Evolutionary conservation across 441 rosid genomes (phyloP).

Genomic region (Populus hybrid): DNA sequence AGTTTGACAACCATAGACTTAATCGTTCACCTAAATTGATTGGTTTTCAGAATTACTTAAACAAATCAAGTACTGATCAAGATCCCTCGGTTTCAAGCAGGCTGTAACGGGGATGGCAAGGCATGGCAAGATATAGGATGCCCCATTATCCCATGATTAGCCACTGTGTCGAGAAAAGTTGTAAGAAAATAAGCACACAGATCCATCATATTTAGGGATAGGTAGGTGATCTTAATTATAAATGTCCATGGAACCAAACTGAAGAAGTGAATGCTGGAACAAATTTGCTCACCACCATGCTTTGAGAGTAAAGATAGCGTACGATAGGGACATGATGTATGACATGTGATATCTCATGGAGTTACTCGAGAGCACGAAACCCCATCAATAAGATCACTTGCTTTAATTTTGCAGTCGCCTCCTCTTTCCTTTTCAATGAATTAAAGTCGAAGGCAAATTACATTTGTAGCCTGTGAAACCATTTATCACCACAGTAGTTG

Average conservation of each 20-base stretch:
- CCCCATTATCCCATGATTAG: not conserved
- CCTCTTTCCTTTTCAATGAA: not conserved
- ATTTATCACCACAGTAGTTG: not conserved
- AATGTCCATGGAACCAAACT: not conserved
- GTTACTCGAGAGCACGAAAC: not conserved
- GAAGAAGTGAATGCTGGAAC: not conserved
- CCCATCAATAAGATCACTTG: not conserved
- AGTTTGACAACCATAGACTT: not conserved
- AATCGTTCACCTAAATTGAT: not conserved
- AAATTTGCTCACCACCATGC: not conserved
- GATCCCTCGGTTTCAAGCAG: not conserved
- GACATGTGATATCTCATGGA: not conserved
- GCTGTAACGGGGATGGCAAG: not conserved
- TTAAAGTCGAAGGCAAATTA: constrained; percentile 23
- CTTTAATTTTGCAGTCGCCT: not conserved
- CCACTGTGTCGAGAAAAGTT: not conserved
- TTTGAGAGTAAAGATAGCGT: not conserved
- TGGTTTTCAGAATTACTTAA: not conserved
- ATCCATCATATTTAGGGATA: not conserved
- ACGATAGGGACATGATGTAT: not conserved
- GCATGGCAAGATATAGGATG: not conserved
- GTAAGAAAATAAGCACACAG: not conserved
- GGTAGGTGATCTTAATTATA: not conserved
- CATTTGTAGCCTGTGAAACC: constrained; percentile 5
- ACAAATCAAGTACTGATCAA: not conserved